A percentile compares a stretch with the other conserved stretches of the same genome.
Evolutionary conservation across 345 rosid genomes (phyloP).

Genomic region (Gossypium ekmanianum): DNA sequence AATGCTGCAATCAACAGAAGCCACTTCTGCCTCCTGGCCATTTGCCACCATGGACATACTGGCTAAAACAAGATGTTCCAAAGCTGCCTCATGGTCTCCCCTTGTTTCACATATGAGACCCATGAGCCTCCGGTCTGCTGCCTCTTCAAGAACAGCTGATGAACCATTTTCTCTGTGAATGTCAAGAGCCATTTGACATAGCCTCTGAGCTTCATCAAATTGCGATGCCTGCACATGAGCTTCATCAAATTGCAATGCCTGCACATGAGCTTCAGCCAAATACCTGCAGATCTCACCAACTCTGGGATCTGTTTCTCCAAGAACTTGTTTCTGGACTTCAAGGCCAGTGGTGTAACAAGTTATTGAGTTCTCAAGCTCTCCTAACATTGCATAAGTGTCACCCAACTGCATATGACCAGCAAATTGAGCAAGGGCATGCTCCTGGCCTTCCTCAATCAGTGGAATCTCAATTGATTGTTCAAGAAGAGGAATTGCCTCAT

Average conservation of each 20-base stretch:
- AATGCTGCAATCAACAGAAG: constrained; percentile 83
- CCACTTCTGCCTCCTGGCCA: constrained; percentile 79
- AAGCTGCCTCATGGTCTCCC: constrained; percentile 80
- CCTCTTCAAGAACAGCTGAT: constrained; percentile 74
- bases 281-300: constrained; percentile 85
- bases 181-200: constrained; percentile 68
- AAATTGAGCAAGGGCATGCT: constrained; percentile 82
- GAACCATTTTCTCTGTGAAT: constrained; percentile 63
- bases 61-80: constrained; percentile 86
- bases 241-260: constrained; percentile 77
- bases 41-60: constrained; percentile 90
- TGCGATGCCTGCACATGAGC: constrained; percentile 84
- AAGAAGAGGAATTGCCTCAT: constrained; percentile 74
- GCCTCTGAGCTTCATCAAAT: constrained; percentile 65
- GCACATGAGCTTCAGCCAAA: constrained; percentile 84
- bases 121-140: constrained; percentile 86
- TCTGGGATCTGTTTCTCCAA: constrained; percentile 73
- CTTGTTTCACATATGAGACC: constrained; percentile 87
- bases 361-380: constrained; percentile 74
- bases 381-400: constrained; percentile 82
- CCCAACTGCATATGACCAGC: constrained; percentile 94
- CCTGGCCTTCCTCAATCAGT: constrained; percentile 55
- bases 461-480: constrained; percentile 76
- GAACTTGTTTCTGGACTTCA: constrained; percentile 64
- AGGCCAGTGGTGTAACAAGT: constrained; percentile 67